Conservation (phyloP, 1,284 basidiomycete species). For the Malassezia vespertilionis region DNA sequence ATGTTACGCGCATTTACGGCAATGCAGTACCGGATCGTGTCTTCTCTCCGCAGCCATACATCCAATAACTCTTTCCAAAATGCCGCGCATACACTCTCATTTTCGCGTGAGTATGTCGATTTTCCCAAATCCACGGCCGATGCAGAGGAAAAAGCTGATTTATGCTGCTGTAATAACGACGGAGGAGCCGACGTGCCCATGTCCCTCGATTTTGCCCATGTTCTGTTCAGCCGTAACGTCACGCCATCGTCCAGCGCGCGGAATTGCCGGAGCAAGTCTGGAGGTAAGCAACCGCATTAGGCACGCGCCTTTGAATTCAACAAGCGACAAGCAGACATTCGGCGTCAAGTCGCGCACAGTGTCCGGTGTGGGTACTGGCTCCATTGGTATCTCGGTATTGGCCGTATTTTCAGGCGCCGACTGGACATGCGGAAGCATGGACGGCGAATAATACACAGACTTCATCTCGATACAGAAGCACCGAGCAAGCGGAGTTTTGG, state of each 20-base stretch:
- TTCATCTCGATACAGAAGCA: neutral
- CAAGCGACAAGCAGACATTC: conserved; percentile 24
- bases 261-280: conserved; percentile 36
- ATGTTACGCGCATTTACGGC: conserved; percentile 17
- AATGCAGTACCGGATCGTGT: conserved; percentile 34
- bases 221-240: conserved; percentile 35
- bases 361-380: conserved; percentile 14
- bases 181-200: conserved; percentile 27
- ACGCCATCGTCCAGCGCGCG: conserved; percentile 37
- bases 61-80: conserved; percentile 35
- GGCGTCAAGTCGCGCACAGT: conserved; percentile 27
- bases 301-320: conserved; percentile 27
- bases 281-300: neutral
- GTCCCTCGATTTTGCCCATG: conserved; percentile 28
- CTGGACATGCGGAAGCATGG: conserved; percentile 7
- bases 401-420: neutral
- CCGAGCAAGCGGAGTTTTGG: neutral
- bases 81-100: conserved; percentile 21
- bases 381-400: neutral
- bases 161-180: conserved; percentile 22
- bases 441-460: conserved; percentile 13
- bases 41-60: conserved; percentile 36
- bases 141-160: conserved; percentile 14
- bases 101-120: conserved; percentile 26
- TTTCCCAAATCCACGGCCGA: conserved; percentile 26